Evolutionary conservation across 306 rosid genomes (phyloP).

Genomic region (Macrotyloma uniflorum): DNA sequence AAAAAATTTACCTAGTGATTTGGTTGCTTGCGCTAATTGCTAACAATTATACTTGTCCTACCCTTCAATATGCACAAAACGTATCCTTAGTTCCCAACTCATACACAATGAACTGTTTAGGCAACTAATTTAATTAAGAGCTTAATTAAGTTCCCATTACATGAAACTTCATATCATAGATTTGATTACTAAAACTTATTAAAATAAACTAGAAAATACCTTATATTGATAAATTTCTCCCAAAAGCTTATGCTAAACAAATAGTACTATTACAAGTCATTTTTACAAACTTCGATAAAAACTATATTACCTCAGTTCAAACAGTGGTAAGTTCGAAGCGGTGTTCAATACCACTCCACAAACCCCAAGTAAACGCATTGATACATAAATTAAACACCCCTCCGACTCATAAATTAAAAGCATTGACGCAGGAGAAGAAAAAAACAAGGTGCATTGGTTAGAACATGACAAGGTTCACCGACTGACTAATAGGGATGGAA

Average conservation of each 20-base stretch:
- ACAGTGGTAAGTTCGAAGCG: neutral
- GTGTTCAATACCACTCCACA: neutral
- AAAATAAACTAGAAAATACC: neutral
- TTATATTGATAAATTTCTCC: neutral
- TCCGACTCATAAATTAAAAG: neutral
- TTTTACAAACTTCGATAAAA: neutral
- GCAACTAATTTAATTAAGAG: neutral
- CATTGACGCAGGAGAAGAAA: neutral
- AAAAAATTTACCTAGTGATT: neutral
- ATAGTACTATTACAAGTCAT: neutral
- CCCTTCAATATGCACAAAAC: neutral
- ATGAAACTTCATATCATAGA: neutral
- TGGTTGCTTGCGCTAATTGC: neutral
- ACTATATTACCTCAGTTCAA: neutral
- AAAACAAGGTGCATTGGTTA: neutral
- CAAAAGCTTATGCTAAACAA: neutral
- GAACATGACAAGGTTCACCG: neutral
- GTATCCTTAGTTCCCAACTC: neutral
- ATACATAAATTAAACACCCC: neutral
- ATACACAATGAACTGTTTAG: neutral
- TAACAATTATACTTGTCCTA: neutral
- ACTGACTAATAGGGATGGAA: neutral
- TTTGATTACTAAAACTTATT: neutral
- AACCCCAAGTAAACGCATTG: neutral
- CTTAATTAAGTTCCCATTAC: neutral